These are phyloP conservation scores for Candida ortonii DNA, from an alignment of 805 yeast genomes.

Conservation along the genomic window DNA sequence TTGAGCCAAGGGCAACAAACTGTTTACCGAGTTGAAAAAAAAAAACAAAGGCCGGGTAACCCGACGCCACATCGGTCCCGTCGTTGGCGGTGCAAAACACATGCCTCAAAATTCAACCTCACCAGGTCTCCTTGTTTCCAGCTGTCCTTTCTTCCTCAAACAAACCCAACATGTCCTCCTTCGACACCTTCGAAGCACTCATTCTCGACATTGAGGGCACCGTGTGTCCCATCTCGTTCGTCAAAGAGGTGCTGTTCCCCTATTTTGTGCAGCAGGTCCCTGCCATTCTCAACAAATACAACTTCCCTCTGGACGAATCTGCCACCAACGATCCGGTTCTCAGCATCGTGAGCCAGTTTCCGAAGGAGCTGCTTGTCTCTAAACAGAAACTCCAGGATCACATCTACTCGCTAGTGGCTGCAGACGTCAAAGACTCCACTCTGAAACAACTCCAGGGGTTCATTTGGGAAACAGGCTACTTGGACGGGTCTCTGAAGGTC, in stretches of 20 bases:
- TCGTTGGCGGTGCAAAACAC: too few species aligned
- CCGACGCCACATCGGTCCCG: too few species aligned
- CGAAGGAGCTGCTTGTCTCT: constrained; percentile 31
- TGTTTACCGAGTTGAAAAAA: not conserved
- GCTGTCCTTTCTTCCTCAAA: not conserved
- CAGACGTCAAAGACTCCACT: constrained; percentile 73
- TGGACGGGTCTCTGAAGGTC: constrained; percentile 68
- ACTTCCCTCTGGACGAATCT: constrained; percentile 33
- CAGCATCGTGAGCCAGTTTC: constrained; percentile 44
- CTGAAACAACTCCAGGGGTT: constrained; percentile 80
- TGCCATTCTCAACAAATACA: constrained; percentile 29
- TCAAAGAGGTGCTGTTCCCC: constrained; percentile 74
- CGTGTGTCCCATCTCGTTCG: constrained; percentile 87
- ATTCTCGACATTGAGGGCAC: constrained; percentile 89
- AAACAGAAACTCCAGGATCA: constrained; percentile 40
- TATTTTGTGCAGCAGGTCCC: constrained; percentile 60
- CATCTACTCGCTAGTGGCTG: constrained; percentile 53
- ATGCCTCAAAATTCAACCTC: too few species aligned
- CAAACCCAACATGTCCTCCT: too few species aligned
- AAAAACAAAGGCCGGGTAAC: constrained; percentile 2
- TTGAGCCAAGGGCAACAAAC: constrained; percentile 13
- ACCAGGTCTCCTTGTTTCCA: too few species aligned
- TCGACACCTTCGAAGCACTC: constrained; percentile 25
- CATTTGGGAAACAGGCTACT: constrained; percentile 80
- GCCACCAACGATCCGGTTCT: constrained; percentile 25